Evolutionary conservation across 495 filamentous ascomycete genomes (phyloP), one percentile per base, ranked within the genome.

Genomic region (Rhizodiscina lignyota): DNA sequence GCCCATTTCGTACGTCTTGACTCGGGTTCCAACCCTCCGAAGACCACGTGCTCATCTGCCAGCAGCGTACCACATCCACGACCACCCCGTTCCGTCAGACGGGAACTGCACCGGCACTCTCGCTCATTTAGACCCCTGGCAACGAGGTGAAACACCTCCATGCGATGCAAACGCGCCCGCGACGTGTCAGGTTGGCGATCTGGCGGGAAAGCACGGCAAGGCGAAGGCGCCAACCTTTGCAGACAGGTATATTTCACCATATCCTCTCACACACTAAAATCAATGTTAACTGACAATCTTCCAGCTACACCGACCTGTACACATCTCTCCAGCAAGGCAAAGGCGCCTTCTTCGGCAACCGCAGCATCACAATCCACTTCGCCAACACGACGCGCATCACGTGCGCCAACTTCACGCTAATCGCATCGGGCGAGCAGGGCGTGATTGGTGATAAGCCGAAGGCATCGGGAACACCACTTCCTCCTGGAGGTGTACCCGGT

Each of bases 11-110:
- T 85, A 68, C 46, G 76, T 70, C 20, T n/a, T n/a, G n/a, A n/a
- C n/a, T n/a, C n/a, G n/a, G n/a, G n/a, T n/a, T n/a, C n/a, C n/a
- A n/a, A n/a, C n/a, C n/a, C n/a, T n/a, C n/a, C n/a, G n/a, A n/a
- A n/a, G n/a, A n/a, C n/a, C n/a, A n/a, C n/a, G n/a, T n/a, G n/a
- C n/a, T n/a, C n/a, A n/a, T n/a, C n/a, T n/a, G n/a, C n/a, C n/a
- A n/a, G n/a, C 40, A 86, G 83, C 64, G 20, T 94, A 93, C 61
- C 83, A 92, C 45, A 66, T 94, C 48, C 83, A 93, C 60, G 70
- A 72, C 38, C 51, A 60, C 29, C 79, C 78, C 12, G 78, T 92
- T 21, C 74, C 78, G 2, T 56, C 61, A 23, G 56, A 75, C 47
- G 85, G 85, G 38, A 85, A 83, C 66, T 94, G 85, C 64, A 77